phyloP scores from a whole-genome alignment of 257 asterid genomes.

The Lantana camara region DNA sequence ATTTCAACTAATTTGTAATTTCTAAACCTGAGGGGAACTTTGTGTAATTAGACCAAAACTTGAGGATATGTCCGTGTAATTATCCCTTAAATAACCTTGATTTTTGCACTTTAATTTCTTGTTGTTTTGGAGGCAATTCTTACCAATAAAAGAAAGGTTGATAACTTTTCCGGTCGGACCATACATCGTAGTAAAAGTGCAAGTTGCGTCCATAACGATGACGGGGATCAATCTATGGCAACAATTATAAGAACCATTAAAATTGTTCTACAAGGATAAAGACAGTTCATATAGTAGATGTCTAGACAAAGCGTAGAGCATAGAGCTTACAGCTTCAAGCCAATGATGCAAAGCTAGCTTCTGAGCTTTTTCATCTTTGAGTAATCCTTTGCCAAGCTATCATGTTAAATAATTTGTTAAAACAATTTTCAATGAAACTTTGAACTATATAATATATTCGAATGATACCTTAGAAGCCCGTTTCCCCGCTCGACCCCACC shows the following conservation, averaged over 20 bases:
- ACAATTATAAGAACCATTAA: background rate
- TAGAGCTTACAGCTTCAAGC: constrained; percentile 73
- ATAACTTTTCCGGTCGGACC: constrained; percentile 59
- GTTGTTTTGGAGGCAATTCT: background rate
- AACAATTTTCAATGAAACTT: background rate
- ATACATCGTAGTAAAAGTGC: constrained; percentile 61
- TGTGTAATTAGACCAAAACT: too few species aligned
- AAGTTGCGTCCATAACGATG: constrained; percentile 81
- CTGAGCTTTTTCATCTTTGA: constrained; percentile 71
- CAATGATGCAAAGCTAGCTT: constrained; percentile 82
- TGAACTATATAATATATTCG: background rate
- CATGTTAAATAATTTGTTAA: too few species aligned
- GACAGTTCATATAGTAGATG: background rate
- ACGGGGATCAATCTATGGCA: constrained; percentile 69
- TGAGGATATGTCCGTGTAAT: too few species aligned
- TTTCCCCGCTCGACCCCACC: constrained; percentile 67
- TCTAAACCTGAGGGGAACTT: too few species aligned
- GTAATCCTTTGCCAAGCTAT: constrained; percentile 75
- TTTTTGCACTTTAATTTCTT: background rate
- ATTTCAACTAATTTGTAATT: too few species aligned
- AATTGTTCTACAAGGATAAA: background rate
- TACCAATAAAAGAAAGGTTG: constrained; percentile 88
- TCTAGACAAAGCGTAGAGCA: too few species aligned
- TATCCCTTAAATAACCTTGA: background rate
- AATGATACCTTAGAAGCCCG: constrained; percentile 60